Base-by-base conservation (phyloP, 176 grass and related monocot species). In the Thinopyrum elongatum region DNA sequence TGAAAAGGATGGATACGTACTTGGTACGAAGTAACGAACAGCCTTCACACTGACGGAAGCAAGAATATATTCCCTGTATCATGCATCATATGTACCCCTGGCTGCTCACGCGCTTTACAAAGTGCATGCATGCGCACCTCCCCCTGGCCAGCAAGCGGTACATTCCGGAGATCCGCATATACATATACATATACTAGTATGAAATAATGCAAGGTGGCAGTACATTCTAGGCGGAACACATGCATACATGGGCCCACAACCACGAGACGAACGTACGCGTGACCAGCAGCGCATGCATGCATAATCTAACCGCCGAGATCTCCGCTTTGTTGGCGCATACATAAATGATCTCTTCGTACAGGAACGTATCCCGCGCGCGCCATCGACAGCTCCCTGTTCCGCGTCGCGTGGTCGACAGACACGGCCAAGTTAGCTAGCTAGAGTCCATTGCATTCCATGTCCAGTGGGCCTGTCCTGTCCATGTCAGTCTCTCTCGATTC, bases 41-140 rank as follows among this genome's bases (percentile, higher is more conserved):
- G 72, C 14, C 86, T 83, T 83, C 47, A 26, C 2, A 77, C 62
- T 23, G 62, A 88, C 65, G 86, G 72, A 60, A 77, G 66, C 64
- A 55, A 58, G 86, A 88, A 88, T 88, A 83, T 83, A 88, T 83
- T 83, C 86, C 71, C 5, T 10, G 59, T 74, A 31, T 77, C 67
- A 44, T 72, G 49, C 17, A 70, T 36, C 33, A 22, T 11, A 31
- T 17, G 19, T 36, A 82, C 65, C 55, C 3, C 1, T 38, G 5
- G 19, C 47, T 17, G 47, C 15, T 17, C 47, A 38, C 12, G 60
- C 70, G 28, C 61, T 68, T 41, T n/a, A 53, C 41, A 72, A 80
- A 65, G 49, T 53, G 49, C 16, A 70, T 44, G 63, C 25, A 64
- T 64, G 59, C n/a, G 59, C n/a, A 27, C 27, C 16, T 23, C 13